A percentile compares a stretch with the other conserved stretches of the same genome.
phyloP scores from a whole-genome alignment of 1,284 basidiomycete genomes.

The Omphalotus olearius region DNA sequence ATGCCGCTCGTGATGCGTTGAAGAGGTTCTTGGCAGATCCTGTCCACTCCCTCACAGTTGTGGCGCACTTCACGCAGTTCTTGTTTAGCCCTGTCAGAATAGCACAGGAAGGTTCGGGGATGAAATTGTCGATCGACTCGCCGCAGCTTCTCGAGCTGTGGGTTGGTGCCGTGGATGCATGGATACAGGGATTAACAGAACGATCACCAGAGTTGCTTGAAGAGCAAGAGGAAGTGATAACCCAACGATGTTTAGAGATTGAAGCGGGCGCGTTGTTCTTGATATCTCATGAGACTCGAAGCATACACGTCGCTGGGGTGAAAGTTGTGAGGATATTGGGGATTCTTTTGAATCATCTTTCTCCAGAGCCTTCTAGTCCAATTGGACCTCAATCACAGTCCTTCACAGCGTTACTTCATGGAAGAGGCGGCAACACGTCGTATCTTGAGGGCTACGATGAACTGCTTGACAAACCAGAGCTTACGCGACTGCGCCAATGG shows the following conservation, averaged over 20 bases:
- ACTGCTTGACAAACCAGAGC: constrained; percentile 54
- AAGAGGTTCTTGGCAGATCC: constrained; percentile 71
- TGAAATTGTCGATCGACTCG: constrained; percentile 63
- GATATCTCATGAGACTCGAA: constrained; percentile 56
- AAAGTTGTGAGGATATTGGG: constrained; percentile 56
- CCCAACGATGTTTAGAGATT: constrained; percentile 51
- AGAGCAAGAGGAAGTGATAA: constrained; percentile 37
- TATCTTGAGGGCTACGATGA: constrained; percentile 66
- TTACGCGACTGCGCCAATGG: constrained; percentile 61
- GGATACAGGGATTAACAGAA: constrained; percentile 48
- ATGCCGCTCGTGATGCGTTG: constrained; percentile 68
- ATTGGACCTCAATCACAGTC: not conserved
- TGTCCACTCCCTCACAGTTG: constrained; percentile 53
- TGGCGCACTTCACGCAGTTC: constrained; percentile 71
- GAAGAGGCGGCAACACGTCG: constrained; percentile 33
- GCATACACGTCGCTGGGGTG: constrained; percentile 53
- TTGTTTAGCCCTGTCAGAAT: constrained; percentile 74
- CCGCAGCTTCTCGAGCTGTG: constrained; percentile 67
- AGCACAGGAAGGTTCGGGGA: constrained; percentile 61
- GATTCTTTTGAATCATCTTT: constrained; percentile 39
- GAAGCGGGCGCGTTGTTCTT: constrained; percentile 79
- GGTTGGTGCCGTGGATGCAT: constrained; percentile 70
- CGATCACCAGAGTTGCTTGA: constrained; percentile 36
- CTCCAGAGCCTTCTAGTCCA: constrained; percentile 25
- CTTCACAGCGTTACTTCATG: constrained; percentile 50